Evolutionary conservation across 345 rosid genomes (phyloP), one percentile per base, ranked within the genome.

Genomic region (Populus tremula): DNA sequence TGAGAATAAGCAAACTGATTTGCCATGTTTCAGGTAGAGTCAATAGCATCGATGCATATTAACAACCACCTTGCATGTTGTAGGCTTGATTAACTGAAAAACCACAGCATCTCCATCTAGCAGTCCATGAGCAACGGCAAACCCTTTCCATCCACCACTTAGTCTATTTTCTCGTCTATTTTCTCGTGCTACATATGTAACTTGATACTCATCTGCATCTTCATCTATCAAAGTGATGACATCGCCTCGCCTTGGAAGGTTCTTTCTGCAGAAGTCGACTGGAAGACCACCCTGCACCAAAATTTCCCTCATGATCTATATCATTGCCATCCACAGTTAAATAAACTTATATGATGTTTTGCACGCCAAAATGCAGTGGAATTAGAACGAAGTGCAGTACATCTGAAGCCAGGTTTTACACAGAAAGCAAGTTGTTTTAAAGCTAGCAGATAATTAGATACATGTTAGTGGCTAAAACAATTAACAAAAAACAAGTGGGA

Each of bases 81-180:
- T 87, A 18, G 85, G 80, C 54, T 76, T 79, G 66, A 87, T 75
- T 74, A 92, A 79, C 69, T 89, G 90, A 73, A 88, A 92, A 53
- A 87, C 82, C 21, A 92, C 17, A 29, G 93, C 91, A 67, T 92
- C 97, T 31, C 89, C 97, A 81, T 91, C 93, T 18, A 70, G 89
- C 83, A 92, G 77, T 33, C 84, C 80, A 77, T 92, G 94, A 82
- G 89, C 90, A 41, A 85, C 86, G 0, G 92, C 86, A 75, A 92
- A 89, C n/a, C 87, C 89, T 84, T 83, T 91, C 93, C 97, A 91
- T 41, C 94, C 97, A 79, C 92, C 94, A 20, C 91, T 89, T 11
- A 92, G 85, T 67, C 93, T 93, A 2, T 82, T 77, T 76, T 86
- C 85, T 66, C 81, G 85, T 67, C 93, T 93, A 2, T 82, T 77